Conservation (phyloP, 495 filamentous ascomycete species). For the Aspergillus campestris region DNA sequence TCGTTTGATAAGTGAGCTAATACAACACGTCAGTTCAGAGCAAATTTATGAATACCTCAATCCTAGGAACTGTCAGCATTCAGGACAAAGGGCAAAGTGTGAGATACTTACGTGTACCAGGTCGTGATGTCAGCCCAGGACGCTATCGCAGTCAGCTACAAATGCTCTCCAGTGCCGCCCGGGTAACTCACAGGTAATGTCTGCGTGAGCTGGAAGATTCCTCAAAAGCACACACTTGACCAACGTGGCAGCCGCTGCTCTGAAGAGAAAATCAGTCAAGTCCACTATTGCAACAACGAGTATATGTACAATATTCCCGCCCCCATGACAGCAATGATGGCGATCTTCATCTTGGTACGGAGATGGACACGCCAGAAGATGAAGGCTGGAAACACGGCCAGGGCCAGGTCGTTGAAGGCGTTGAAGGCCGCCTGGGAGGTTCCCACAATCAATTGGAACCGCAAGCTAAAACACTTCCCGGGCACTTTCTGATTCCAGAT, state of each 20-base stretch:
- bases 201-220: constrained; percentile 3
- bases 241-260: constrained; percentile 4
- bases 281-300: neutral
- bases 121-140: constrained; percentile 6
- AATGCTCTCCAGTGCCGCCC: too few species aligned
- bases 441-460: constrained; percentile 2
- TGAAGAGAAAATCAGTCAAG: neutral
- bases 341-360: neutral
- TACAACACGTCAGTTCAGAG: too few species aligned
- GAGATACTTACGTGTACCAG: constrained; percentile 7
- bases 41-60: constrained; percentile 1
- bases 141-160: neutral
- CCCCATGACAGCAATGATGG: constrained; percentile 1
- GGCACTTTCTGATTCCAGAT: constrained; percentile 5
- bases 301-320: constrained; percentile 2
- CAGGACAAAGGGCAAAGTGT: neutral
- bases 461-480: constrained; percentile 1
- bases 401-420: neutral
- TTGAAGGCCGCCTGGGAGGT: constrained; percentile 7
- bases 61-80: neutral
- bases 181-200: neutral
- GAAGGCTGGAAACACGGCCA: constrained; percentile 3
- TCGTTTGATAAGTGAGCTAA: neutral
- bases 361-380: constrained; percentile 3
- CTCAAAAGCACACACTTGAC: constrained; percentile 4